Percentiles rank a stretch among this genome's conserved stretches.
These are phyloP conservation scores for Stenogyne calaminthoides DNA, from an alignment of 305 asterid species.

Conservation along the genomic window DNA sequence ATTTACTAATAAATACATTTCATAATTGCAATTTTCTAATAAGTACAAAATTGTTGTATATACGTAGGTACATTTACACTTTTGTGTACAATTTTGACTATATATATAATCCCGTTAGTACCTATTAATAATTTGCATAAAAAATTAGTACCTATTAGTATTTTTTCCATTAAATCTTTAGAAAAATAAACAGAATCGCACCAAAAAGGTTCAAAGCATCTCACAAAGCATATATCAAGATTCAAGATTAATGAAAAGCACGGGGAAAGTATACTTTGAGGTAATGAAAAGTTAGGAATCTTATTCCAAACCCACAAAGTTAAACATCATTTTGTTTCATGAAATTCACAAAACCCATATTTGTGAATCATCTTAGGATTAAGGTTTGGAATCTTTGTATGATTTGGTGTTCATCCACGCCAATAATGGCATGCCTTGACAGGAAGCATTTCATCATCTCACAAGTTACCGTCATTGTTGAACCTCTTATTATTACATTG, in stretches of 20 bases:
- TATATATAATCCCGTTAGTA: too few relatives aligned
- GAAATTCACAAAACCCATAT: slow-evolving; percentile 13
- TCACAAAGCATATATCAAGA: too few relatives aligned
- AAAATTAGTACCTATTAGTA: too few relatives aligned
- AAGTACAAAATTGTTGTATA: too few relatives aligned
- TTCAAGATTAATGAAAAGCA: slow-evolving; percentile 32
- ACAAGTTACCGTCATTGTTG: slow-evolving; percentile 10
- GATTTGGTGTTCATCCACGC: slow-evolving; percentile 17
- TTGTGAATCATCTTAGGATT: slow-evolving; percentile 32
- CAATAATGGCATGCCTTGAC: slow-evolving; percentile 44
- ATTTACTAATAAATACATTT: too few relatives aligned
- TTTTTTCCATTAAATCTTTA: not conserved
- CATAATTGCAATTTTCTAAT: too few relatives aligned
- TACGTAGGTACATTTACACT: too few relatives aligned
- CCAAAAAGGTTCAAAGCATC: not conserved
- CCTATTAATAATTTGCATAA: too few relatives aligned
- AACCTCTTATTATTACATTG: slow-evolving; percentile 7
- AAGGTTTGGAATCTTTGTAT: slow-evolving; percentile 54
- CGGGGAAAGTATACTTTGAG: slow-evolving; percentile 31
- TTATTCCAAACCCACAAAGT: slow-evolving; percentile 44
- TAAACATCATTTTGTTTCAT: slow-evolving; percentile 8
- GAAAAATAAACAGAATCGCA: not conserved
- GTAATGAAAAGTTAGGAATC: slow-evolving; percentile 46
- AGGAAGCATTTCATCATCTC: slow-evolving; percentile 43
- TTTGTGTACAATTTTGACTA: too few relatives aligned